Conservation (phyloP, 75 land plant genomes). For the Selaginella moellendorffii region DNA sequence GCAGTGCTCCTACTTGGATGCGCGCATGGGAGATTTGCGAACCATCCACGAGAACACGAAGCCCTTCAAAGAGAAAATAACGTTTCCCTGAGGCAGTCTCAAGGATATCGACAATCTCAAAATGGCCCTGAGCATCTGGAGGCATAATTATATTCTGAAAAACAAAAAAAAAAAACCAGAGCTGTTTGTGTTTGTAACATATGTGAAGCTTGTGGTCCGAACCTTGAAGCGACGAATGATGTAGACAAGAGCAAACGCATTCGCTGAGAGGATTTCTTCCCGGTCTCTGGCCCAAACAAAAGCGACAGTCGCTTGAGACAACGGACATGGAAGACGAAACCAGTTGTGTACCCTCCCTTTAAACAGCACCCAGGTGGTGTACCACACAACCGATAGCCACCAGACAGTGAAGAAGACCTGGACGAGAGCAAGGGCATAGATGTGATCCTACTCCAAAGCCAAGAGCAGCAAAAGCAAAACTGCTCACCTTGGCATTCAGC, state of each 20-base stretch:
- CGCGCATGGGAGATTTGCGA: slow-evolving; percentile 9
- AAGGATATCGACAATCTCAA: slow-evolving; percentile 17
- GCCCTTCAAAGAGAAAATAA: slow-evolving; percentile 26
- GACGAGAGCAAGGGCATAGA: neutral
- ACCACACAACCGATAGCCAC: slow-evolving; percentile 34
- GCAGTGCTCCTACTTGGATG: slow-evolving; percentile 13
- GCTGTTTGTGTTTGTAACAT: no score
- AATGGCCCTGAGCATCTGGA: slow-evolving; percentile 17
- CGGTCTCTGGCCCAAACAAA: slow-evolving; percentile 26
- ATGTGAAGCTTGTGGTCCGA: neutral
- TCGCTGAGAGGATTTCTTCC: slow-evolving; percentile 23
- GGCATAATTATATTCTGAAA: slow-evolving; percentile 18
- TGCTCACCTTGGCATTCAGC: slow-evolving; percentile 26
- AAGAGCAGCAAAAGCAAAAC: no score
- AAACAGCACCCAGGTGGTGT: slow-evolving; percentile 21
- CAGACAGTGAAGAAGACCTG: slow-evolving; percentile 31
- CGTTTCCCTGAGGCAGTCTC: slow-evolving; percentile 16
- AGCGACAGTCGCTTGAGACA: slow-evolving; percentile 19
- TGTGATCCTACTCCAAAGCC: no score
- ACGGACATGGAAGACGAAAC: slow-evolving; percentile 31
- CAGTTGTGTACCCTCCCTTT: slow-evolving; percentile 30
- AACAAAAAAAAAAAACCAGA: neutral
- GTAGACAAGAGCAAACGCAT: slow-evolving; percentile 20
- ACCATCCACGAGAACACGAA: slow-evolving; percentile 18
- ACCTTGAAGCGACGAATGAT: slow-evolving; percentile 19